Percentiles rank a stretch among this genome's conserved stretches.
Conservation (phyloP, 495 filamentous ascomycete species). For the Penicillium riverlandense region DNA sequence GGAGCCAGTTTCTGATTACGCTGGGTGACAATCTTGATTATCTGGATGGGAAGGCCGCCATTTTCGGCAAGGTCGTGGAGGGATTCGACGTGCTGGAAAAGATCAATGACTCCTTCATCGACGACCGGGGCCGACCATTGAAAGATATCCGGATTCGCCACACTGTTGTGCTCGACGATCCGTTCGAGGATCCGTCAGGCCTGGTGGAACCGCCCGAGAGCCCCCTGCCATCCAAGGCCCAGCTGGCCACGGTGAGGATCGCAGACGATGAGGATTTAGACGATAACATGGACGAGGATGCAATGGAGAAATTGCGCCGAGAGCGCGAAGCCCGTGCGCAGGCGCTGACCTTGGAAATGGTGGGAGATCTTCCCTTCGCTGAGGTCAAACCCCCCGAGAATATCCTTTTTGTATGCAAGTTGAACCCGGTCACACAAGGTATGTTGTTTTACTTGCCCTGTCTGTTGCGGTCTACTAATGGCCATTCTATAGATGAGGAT, state of each 20-base stretch:
- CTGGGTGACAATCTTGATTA: slow-evolving; percentile 81
- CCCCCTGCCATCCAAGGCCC: slow-evolving; percentile 74
- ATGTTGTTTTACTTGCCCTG: slow-evolving; percentile 4
- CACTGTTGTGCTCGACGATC: slow-evolving; percentile 83
- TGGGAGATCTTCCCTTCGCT: slow-evolving; percentile 94
- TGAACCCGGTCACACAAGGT: slow-evolving; percentile 91
- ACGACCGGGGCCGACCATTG: slow-evolving; percentile 74
- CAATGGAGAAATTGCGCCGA: slow-evolving; percentile 69
- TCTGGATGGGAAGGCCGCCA: slow-evolving; percentile 83
- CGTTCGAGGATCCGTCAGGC: slow-evolving; percentile 70
- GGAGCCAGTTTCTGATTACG: slow-evolving; percentile 87
- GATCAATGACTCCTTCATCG: slow-evolving; percentile 83
- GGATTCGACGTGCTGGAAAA: slow-evolving; percentile 89
- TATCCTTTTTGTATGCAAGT: slow-evolving; percentile 94
- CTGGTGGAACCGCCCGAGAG: slow-evolving; percentile 69
- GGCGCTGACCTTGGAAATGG: slow-evolving; percentile 93
- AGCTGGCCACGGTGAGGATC: slow-evolving; percentile 85
- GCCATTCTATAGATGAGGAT: slow-evolving; percentile 66
- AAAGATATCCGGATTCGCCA: slow-evolving; percentile 91
- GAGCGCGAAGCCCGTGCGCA: slow-evolving; percentile 92
- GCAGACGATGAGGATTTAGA: slow-evolving; percentile 79
- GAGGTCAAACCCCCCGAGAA: slow-evolving; percentile 98
- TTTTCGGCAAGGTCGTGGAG: slow-evolving; percentile 91
- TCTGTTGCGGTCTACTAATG: neutral
- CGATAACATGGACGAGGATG: slow-evolving; percentile 70